Evolutionary conservation across 345 rosid genomes (phyloP), one percentile per base, ranked within the genome.

Genomic region (Heritiera fomes): DNA sequence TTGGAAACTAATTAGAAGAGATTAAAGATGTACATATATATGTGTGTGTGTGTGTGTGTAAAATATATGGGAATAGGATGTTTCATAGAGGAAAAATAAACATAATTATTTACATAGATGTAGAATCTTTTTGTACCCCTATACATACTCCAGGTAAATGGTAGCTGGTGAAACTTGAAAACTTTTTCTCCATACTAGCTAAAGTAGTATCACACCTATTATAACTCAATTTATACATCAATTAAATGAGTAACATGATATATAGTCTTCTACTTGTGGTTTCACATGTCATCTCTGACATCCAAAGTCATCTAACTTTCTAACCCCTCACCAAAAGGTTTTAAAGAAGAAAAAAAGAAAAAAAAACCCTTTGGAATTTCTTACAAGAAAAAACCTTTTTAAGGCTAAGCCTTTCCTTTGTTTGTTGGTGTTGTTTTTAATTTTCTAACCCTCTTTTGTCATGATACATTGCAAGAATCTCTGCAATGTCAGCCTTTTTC

Each of bases 381-480:
- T 7, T 40, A 2, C 30, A 58, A 58, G 30, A 58, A 58, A 58
- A 10, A 58, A 1, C 28, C 17, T 28, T 58, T 7, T 59, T 8
- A 7, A 58, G 9, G 20, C 1, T 23, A 8, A 23, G 30, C 30
- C 14, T 41, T 66, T 18, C 20, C 18, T 66, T 9, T 28, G 41
- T 66, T 28, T 41, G 38, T 34, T 34, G 38, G 38, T 34, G 38
- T 34, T 34, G 38, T 65, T 30, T 45, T 28, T 3, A 46, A 4
- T 53, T 43, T 43, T 20, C 0, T 3, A 45, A 32, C 72, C 68
- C 40, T 56, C 52, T n/a, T 40, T 55, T 55, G 20, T 40, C 53
- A 40, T 7, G 18, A 2, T 41, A 45, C 43, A 80, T 43, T 59
- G 81, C 73, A 70, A 86, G 91, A 86, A 86, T 83, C 87, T 82